phyloP scores from a whole-genome alignment of 2,329 filamentous ascomycete genomes.

The Phialophora tarda region DNA sequence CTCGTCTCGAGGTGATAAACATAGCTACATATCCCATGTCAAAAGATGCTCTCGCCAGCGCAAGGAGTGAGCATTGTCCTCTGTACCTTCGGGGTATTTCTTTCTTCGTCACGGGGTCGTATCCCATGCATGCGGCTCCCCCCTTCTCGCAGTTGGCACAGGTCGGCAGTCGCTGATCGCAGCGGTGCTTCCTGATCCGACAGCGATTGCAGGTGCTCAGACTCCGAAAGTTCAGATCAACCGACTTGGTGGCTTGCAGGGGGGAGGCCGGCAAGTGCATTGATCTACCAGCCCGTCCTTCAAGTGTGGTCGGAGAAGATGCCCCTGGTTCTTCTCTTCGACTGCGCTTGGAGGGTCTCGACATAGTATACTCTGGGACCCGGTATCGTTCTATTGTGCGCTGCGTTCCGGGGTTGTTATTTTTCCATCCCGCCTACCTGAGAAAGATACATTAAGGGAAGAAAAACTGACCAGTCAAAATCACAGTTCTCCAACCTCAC shows the following conservation, averaged over 20 bases:
- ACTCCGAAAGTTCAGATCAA: slow-evolving; percentile 1
- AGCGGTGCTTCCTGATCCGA: not conserved
- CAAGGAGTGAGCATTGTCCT: not conserved
- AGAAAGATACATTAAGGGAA: not conserved
- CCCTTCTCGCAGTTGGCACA: not conserved
- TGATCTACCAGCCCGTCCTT: not conserved
- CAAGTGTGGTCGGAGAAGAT: not conserved
- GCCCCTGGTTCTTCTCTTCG: not conserved
- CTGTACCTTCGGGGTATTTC: slow-evolving; percentile 1
- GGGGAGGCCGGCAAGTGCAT: not conserved
- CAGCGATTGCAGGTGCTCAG: slow-evolving; percentile 2
- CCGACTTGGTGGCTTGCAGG: not conserved
- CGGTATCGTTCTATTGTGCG: not conserved
- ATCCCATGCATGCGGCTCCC: not conserved
- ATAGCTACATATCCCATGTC: not conserved
- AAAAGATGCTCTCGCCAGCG: not conserved
- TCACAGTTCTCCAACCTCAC: not conserved
- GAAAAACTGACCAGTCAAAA: not conserved
- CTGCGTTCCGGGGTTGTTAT: not conserved
- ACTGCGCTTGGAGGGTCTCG: not conserved
- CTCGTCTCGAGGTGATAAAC: not conserved
- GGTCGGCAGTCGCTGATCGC: not conserved
- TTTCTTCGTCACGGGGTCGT: not conserved
- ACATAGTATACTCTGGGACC: not conserved
- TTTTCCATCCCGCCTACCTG: not conserved